Percentiles rank a stretch among this genome's conserved stretches.
Evolutionary conservation across 306 rosid species (phyloP).

Genomic region (Erythrophleum fordii): DNA sequence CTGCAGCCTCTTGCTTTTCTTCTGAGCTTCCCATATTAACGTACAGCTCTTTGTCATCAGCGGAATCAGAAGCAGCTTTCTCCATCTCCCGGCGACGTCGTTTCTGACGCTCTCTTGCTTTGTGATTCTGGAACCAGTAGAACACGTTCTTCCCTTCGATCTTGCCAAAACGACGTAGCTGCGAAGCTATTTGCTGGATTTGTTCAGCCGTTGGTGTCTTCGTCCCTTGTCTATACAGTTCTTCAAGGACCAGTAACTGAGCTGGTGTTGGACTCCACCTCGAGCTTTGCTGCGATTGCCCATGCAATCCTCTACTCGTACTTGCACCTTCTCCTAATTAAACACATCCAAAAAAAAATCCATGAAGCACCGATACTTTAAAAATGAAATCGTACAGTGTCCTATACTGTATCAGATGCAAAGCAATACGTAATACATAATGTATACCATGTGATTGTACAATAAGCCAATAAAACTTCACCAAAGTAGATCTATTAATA

Average conservation of each 20-base stretch:
- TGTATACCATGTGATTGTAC: too few relatives aligned
- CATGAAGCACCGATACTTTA: neutral
- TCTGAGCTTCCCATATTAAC: conserved; percentile 24
- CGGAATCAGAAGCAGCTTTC: conserved; percentile 32
- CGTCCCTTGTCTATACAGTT: conserved; percentile 61
- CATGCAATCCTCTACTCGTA: conserved; percentile 24
- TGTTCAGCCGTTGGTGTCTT: conserved; percentile 74
- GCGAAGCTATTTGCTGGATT: conserved; percentile 64
- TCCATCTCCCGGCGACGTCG: conserved; percentile 59
- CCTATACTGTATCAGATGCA: neutral
- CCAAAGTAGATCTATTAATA: too few relatives aligned
- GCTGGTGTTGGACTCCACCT: conserved; percentile 84
- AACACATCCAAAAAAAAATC: neutral
- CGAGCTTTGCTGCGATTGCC: conserved; percentile 43
- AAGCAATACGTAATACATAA: too few relatives aligned
- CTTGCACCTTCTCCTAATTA: conserved; percentile 39
- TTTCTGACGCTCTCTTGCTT: conserved; percentile 80
- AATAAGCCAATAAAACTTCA: too few relatives aligned
- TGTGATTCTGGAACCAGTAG: conserved; percentile 89
- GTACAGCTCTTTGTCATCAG: conserved; percentile 13
- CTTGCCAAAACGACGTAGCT: conserved; percentile 68
- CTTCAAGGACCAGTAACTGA: conserved; percentile 63
- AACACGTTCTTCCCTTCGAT: conserved; percentile 81
- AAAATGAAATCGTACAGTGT: neutral
- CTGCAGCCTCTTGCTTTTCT: conserved; percentile 18